These are phyloP conservation scores for Penicillium steckii DNA, from an alignment of 495 filamentous ascomycete genomes.

Conservation along the genomic window DNA sequence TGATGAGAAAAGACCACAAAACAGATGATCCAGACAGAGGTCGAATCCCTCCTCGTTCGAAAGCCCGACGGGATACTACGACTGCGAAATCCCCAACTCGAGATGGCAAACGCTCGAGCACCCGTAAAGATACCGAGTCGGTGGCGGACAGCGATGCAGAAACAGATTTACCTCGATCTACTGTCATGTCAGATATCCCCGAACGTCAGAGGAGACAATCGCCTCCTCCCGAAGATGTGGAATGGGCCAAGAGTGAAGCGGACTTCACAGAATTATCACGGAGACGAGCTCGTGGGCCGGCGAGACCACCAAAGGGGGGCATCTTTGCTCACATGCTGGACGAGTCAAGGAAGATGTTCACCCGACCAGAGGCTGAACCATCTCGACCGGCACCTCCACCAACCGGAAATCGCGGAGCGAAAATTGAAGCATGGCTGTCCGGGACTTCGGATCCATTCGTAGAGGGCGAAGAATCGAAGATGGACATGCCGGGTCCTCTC, in stretches of 20 bases:
- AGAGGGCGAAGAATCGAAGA: conserved; percentile 42
- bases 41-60: conserved; percentile 9
- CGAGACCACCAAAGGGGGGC: conserved; percentile 45
- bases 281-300: conserved; percentile 34
- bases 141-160: conserved; percentile 25
- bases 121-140: conserved; percentile 17
- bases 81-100: conserved; percentile 6
- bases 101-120: conserved; percentile 12
- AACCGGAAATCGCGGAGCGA: conserved; percentile 34
- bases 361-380: conserved; percentile 50
- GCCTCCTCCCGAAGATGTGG: conserved; percentile 31
- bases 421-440: conserved; percentile 79
- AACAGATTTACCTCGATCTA: conserved; percentile 13
- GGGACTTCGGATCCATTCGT: conserved; percentile 72
- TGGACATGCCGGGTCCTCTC: conserved; percentile 45
- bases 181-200: conserved; percentile 23
- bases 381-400: conserved; percentile 42
- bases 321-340: conserved; percentile 50
- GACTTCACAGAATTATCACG: conserved; percentile 47
- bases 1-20: conserved; percentile 19
- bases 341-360: conserved; percentile 55
- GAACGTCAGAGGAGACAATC: conserved; percentile 26
- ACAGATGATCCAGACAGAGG: conserved; percentile 22
- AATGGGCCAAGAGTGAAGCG: conserved; percentile 44
- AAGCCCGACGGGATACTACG: conserved; percentile 2